Base-by-base conservation (phyloP, 495 filamentous ascomycete species). In the Chaetomidium leptoderma region DNA sequence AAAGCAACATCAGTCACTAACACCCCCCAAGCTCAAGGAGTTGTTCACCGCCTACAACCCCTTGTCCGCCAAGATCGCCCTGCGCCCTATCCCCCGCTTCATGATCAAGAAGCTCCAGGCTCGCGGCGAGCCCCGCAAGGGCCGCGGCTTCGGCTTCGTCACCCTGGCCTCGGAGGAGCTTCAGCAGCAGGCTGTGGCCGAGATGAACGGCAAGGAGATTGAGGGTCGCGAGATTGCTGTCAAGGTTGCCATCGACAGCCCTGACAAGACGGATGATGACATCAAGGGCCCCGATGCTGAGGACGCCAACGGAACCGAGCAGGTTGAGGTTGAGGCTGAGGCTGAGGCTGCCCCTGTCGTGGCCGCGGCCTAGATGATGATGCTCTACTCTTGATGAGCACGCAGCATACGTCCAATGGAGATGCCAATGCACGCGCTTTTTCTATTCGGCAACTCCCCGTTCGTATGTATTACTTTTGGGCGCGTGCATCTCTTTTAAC, bases 31-130 rank as follows among this genome's bases (percentile, higher is more conserved):
- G 93, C 91, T 98, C 67, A 90, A 96, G 82, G 91, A 97, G 67
- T 86, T 97, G 70, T 98, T 98, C 77, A 75, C 76, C 56, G 89
- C 82, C 51, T 98, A 97, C 79, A 76, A 87, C 66, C 95, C 93
- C 14, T 82, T 87, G 54, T 92, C 89, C 40, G 93, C 93, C 72
- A 98, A 97, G 83, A 96, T 98, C 69, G 93, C 93, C 60, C 89
- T 98, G 61, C 92, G 93, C 45, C 93, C 93, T 37, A 98, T 98
- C 66, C 95, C 95, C 51, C 92, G 91, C 63, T 98, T 96, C 84
- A 98, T 98, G 93, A 92, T 98, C 77, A 95, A 95, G 84, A 98
- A 97, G 81, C 90, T 98, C 53, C 92, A 95, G 77, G 90, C 90
- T 62, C 92, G 93, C 66, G 91, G 91, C 63, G 93, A 98, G 79